These are phyloP conservation scores for Cyclotella choctawhatcheeana DNA, from an alignment of 108 stramenopile species.

Conservation along the genomic window DNA sequence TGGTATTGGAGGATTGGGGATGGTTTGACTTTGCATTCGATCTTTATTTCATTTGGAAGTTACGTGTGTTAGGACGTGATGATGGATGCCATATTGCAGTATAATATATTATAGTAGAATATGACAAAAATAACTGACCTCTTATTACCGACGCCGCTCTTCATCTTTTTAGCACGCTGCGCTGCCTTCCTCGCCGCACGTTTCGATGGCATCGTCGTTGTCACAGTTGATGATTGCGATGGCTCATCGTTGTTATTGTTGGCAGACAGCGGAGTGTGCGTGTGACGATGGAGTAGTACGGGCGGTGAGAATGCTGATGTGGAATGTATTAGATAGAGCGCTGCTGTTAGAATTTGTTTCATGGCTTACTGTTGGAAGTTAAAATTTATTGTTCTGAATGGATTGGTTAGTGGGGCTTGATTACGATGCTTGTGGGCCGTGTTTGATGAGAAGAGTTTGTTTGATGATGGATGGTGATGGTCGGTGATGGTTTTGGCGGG, in stretches of 20 bases:
- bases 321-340: not conserved
- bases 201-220: not conserved
- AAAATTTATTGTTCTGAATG: too few relatives aligned
- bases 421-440: too few relatives aligned
- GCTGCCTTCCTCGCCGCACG: conserved; percentile 49
- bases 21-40: conserved; percentile 13
- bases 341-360: not conserved
- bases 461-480: too few relatives aligned
- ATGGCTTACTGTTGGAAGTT: too few relatives aligned
- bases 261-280: not conserved
- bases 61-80: too few relatives aligned
- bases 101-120: too few relatives aligned
- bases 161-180: conserved; percentile 37
- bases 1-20: not conserved
- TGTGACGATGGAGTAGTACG: not conserved
- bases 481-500: too few relatives aligned
- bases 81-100: not conserved
- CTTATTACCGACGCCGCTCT: not conserved
- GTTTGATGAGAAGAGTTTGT: too few relatives aligned
- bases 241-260: not conserved
- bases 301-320: not conserved
- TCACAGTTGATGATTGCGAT: too few relatives aligned
- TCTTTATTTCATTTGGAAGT: too few relatives aligned
- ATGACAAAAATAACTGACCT: not conserved
- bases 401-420: too few relatives aligned